Conservation (phyloP, 345 rosid genomes). For the Ceriops decandra region DNA sequence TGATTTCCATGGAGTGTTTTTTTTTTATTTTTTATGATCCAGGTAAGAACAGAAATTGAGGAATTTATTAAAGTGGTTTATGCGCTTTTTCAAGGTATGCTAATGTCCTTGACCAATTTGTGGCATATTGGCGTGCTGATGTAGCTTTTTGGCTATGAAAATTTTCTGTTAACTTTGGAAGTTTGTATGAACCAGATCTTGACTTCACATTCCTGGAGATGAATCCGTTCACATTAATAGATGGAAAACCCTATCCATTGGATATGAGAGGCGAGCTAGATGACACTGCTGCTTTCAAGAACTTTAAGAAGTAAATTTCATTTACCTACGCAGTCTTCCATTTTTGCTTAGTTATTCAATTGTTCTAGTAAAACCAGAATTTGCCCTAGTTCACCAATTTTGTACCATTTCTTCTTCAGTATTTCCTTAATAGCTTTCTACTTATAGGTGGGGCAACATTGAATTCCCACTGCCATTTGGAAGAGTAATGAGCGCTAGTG, state of each 20-base stretch:
- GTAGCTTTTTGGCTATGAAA: neutral
- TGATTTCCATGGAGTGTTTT: constrained; percentile 7
- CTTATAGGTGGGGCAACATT: constrained; percentile 80
- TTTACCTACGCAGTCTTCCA: neutral
- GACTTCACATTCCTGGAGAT: constrained; percentile 98
- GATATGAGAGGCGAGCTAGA: constrained; percentile 99
- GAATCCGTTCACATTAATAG: constrained; percentile 92
- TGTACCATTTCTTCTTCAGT: neutral
- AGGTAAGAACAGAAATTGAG: constrained; percentile 61
- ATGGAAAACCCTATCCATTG: constrained; percentile 92
- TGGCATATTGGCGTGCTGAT: neutral
- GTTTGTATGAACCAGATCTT: constrained; percentile 48
- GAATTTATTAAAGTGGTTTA: constrained; percentile 52
- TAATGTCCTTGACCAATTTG: neutral
- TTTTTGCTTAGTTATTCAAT: neutral
- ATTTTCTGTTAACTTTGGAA: constrained; percentile 14
- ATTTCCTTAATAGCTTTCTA: constrained; percentile 20
- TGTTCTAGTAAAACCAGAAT: neutral
- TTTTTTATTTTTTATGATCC: constrained; percentile 15
- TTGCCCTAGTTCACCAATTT: neutral
- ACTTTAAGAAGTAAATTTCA: constrained; percentile 74
- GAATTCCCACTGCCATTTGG: constrained; percentile 96
- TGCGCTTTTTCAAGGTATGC: constrained; percentile 73
- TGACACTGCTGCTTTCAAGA: constrained; percentile 96
- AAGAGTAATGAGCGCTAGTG: constrained; percentile 87